Base-by-base conservation (phyloP, 306 rosid species). In the Gastrolobium villosum region DNA sequence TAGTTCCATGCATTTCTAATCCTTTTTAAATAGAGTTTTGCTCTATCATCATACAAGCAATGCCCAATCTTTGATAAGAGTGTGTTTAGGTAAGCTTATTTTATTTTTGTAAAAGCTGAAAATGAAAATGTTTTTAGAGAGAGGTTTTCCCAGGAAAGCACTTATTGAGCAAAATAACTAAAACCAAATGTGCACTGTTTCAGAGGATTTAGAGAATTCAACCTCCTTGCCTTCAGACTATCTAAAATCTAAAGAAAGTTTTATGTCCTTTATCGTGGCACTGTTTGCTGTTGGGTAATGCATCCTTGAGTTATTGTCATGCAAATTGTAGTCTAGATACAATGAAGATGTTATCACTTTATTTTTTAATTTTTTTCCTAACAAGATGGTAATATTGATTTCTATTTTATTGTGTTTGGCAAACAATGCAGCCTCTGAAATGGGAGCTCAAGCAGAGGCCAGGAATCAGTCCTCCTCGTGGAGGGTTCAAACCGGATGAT, bases 391-490 rank as follows among this genome's bases (percentile, higher is more conserved):
- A 36, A 74, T 72, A 20, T 36, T 43, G 61, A 30, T 64, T 40
- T 70, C 11, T 31, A 30, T 72, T 78, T 60, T 48, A 40, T 70
- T 48, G 54, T 77, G 76, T 84, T 78, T 83, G 83, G 54, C 70
- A 66, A 76, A 62, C 48, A 69, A 80, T 79, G 81, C 92, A 95
- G 99, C 94, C 97, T 80, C 81, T 95, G 44, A 95, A 89, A 89
- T 95, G 99, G 99, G 99, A 95, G 81, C 94, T 95, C 72, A 95
- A 95, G 91, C 98, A 95, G 86, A 92, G 81, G 84, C 99, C 99
- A n/a, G 99, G 99, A 83, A 91, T 92, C 37, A 95, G 99, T 81
- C 99, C 99, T 74, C 99, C 99, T 30, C 99, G 94, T 36, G 99
- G 99, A 89, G 99, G 99, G 48, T 95, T 95, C 78, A 87, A 79